phyloP scores from a whole-genome alignment of 2,329 filamentous ascomycete species.

The Calycina marina region DNA sequence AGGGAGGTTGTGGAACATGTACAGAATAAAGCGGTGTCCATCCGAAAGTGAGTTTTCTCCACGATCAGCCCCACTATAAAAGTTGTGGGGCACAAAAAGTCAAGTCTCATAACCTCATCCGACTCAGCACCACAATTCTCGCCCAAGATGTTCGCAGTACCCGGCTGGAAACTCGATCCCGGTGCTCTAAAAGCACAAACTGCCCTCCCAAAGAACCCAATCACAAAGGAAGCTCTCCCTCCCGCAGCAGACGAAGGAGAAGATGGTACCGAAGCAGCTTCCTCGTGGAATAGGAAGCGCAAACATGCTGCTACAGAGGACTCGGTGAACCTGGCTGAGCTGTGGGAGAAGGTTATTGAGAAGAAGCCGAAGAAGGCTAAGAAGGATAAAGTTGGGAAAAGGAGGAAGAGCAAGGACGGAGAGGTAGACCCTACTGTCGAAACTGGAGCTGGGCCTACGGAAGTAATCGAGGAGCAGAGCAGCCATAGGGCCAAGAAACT shows the following conservation, averaged over 20 bases:
- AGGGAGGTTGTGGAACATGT: too few relatives aligned
- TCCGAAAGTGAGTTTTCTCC: too few relatives aligned
- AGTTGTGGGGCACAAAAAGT: too few relatives aligned
- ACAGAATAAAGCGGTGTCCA: too few relatives aligned
- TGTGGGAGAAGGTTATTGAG: conserved; percentile 72
- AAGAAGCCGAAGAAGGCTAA: conserved; percentile 33
- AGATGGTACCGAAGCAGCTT: conserved; percentile 21
- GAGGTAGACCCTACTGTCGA: conserved; percentile 3
- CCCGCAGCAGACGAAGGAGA: conserved; percentile 7
- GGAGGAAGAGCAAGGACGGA: conserved; percentile 16
- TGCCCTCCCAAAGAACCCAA: conserved; percentile 7
- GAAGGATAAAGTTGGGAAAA: conserved; percentile 15
- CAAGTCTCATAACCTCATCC: too few relatives aligned
- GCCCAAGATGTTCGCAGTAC: conserved; percentile 69
- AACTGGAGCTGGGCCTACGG: too few relatives aligned
- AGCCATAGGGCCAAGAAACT: conserved; percentile 19
- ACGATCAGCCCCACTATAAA: too few relatives aligned
- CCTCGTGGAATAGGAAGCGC: conserved; percentile 31
- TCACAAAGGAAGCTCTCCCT: conserved; percentile 6
- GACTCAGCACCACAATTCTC: too few relatives aligned
- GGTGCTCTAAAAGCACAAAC: conserved; percentile 56
- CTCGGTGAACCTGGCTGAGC: conserved; percentile 54
- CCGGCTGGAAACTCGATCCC: conserved; percentile 76
- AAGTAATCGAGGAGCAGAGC: conserved; percentile 3
- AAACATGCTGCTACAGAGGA: conserved; percentile 43